Conservation (phyloP, 495 filamentous ascomycete species). For the Xylaria nigripes region DNA sequence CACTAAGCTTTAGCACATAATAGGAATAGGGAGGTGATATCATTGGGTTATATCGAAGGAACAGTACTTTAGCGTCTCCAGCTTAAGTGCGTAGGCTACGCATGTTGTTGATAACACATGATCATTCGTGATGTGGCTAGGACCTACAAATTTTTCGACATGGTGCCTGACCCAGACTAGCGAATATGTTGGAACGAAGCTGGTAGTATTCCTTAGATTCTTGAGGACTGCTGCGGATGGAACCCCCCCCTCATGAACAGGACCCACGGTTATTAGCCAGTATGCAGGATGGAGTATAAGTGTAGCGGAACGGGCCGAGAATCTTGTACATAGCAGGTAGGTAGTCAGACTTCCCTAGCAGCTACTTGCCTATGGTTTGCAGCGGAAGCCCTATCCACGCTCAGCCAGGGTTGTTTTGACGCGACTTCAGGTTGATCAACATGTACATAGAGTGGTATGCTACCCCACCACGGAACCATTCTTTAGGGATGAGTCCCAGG, state of each 20-base stretch:
- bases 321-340: no score
- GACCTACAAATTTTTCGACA: not conserved
- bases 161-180: not conserved
- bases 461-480: conserved; percentile 6
- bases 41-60: conserved; percentile 21
- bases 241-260: not conserved
- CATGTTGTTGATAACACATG: conserved; percentile 29
- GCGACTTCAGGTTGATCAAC: not conserved
- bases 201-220: no score
- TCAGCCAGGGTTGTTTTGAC: conserved; percentile 1
- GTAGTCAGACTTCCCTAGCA: not conserved
- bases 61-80: conserved; percentile 21
- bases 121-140: conserved; percentile 12
- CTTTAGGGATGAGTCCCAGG: not conserved
- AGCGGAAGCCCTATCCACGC: not conserved
- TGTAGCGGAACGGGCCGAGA: conserved; percentile 1
- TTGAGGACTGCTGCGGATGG: not conserved
- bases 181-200: not conserved
- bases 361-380: not conserved
- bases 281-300: not conserved
- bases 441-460: not conserved
- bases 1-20: conserved; percentile 13
- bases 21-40: conserved; percentile 15
- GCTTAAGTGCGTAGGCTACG: conserved; percentile 9
- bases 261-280: not conserved